Conservation (phyloP, 164 flowering plant species). For the Vitis amurensis region DNA sequence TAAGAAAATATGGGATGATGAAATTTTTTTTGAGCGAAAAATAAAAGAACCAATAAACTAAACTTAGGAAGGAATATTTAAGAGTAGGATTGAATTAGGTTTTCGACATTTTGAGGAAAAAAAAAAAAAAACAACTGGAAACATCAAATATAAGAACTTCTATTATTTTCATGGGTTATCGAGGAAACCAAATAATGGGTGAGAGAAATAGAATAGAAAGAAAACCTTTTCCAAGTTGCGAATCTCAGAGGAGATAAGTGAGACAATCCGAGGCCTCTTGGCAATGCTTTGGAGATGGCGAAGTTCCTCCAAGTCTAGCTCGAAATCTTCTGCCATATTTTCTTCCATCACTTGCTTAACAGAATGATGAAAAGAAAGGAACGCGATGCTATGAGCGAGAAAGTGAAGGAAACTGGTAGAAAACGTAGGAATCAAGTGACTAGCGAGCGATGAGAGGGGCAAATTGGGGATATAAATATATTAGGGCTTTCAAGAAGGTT, state of each 20-base stretch:
- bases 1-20: too few relatives aligned
- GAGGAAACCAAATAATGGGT: neutral
- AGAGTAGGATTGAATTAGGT: too few relatives aligned
- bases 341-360: neutral
- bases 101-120: neutral
- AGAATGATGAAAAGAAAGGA: too few relatives aligned
- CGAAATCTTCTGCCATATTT: conserved; percentile 60
- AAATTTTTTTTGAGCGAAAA: too few relatives aligned
- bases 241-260: conserved; percentile 66
- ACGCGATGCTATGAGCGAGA: too few relatives aligned
- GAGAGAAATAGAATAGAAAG: neutral
- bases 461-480: neutral
- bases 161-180: neutral
- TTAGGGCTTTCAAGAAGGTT: conserved; percentile 4
- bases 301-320: conserved; percentile 80
- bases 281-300: conserved; percentile 75
- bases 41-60: too few relatives aligned
- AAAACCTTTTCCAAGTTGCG: conserved; percentile 63
- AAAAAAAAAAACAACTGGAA: neutral
- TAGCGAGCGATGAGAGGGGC: neutral
- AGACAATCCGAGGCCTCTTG: conserved; percentile 68
- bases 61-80: too few relatives aligned
- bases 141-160: neutral
- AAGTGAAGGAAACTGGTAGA: neutral
- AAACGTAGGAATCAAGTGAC: conserved; percentile 6